Evolutionary conservation across 495 filamentous ascomycete species (phyloP), one percentile per base, ranked within the genome.

Genomic region (Pyronema omphalodes): DNA sequence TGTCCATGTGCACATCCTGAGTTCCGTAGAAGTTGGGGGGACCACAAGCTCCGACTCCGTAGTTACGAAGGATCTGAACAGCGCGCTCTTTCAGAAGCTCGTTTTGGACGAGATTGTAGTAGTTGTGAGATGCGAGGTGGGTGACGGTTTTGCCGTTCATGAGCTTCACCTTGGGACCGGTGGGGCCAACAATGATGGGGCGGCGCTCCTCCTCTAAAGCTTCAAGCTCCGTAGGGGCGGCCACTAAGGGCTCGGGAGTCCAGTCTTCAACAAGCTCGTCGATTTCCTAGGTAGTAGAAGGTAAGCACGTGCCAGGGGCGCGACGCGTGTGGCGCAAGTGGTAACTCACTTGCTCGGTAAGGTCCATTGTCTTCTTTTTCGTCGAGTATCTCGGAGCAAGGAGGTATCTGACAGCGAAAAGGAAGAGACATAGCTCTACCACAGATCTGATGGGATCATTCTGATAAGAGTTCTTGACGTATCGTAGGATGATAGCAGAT

Each of bases 1-100:
- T 85, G 71, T 89, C 86, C 78, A 95, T 87, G 68, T 99, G 93
- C 15, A 99, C 88, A 70, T 99, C 91, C 65, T 99, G 93, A 19
- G 85, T 96, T 51, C 88, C 91, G 71, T 99, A 99, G 71, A 99
- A 99, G 37, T 89, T 86, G 11, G 91, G 89, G 2, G 91, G 91
- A 36, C 88, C 88, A 68, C 91, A 99, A 50, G 91, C 88, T 17
- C 91, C 91, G 37, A 96, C 93, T 41, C 91, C 91, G 61, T 99
- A 96, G 55, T 81, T 89, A 49, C 89, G 84, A 19, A 99, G 76
- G 6, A 88, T 91, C 63, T 87, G 82, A 57, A 96, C 86, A 0
- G 88, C 91, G 65, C 93, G 88, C 52, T 94, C 87, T 65, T 93
- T 95, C 60, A 99, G 77, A 7, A 79, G 75, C 54, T 95, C 88